Evolutionary conservation across 768 basidiomycete genomes (phyloP), one percentile per base, ranked within the genome.

Genomic region (Tephrocybe sp.): DNA sequence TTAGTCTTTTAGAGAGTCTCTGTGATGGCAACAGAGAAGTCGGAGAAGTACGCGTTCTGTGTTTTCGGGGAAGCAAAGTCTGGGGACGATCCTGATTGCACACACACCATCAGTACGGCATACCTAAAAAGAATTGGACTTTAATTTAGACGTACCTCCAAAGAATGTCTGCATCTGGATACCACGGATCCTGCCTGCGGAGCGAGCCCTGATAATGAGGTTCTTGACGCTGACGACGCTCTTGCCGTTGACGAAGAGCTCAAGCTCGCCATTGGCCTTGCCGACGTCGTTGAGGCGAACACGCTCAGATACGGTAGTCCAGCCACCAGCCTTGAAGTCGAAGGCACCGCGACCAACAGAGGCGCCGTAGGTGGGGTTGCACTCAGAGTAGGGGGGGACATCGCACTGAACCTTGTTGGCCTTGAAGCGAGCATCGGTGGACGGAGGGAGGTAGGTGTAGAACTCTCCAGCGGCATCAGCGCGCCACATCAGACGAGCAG

Each of bases 131-230:
- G 11, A 1, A 34, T 10, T n/a, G 13, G 4, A 4, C 8, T 38
- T 3, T 19, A 38, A 34, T 15, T 4, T 29, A 19, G 16, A 66
- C 70, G 52, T 59, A 77, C 81, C 84, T 41, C 86, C 86, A 56
- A 90, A 88, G 77, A 88, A 88, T n/a, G 86, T 84, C 68, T 88
- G 83, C 74, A 83, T 78, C 64, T 81, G 80, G 49, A 86, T 78
- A 18, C 88, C 87, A 27, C 79, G 74, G 58, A 89, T 76, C 53
- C 71, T 73, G 33, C 80, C 79, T 1, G 67, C 64, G 22, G 61
- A 63, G 49, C 68, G 69, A 52, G 78, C 71, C 42, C 80, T 69
- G 25, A 88, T 67, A 49, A 79, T 72, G 19, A 90, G 68, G 15
- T 80, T 81, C 15, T 54, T 57, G 31, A 82, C 75, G 47, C 71